phyloP scores from a whole-genome alignment of 805 yeast genomes.

The Saturnispora besseyi region DNA sequence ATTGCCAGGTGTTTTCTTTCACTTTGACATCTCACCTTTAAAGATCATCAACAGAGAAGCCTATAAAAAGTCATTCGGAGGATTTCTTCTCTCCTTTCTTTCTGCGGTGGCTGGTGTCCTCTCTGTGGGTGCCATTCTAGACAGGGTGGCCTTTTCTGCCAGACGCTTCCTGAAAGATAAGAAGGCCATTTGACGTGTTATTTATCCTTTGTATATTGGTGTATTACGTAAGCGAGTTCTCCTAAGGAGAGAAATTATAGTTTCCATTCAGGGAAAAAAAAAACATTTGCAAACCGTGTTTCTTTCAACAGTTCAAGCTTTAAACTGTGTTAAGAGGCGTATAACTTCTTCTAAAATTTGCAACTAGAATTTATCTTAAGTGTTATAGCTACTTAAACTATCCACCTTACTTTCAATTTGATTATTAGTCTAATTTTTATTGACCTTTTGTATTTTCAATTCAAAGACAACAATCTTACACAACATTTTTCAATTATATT shows the following conservation, averaged over 20 bases:
- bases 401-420: neutral
- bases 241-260: neutral
- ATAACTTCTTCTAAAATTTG: neutral
- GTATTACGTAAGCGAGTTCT: neutral
- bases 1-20: slow-evolving; percentile 77
- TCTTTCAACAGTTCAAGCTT: neutral
- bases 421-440: neutral
- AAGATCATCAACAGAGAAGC: slow-evolving; percentile 81
- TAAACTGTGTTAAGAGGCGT: neutral
- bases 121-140: slow-evolving; percentile 85
- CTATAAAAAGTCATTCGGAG: slow-evolving; percentile 68
- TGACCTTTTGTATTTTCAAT: neutral
- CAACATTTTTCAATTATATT: neutral
- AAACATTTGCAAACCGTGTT: neutral
- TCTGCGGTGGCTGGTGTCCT: slow-evolving; percentile 90
- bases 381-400: neutral
- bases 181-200: slow-evolving; percentile 28
- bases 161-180: slow-evolving; percentile 65
- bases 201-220: neutral
- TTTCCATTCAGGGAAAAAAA: neutral
- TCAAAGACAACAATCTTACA: neutral
- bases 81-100: slow-evolving; percentile 71
- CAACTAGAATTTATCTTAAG: neutral
- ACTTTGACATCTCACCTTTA: slow-evolving; percentile 88
- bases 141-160: slow-evolving; percentile 83